Evolutionary conservation across 768 basidiomycete genomes (phyloP).

Genomic region (Mycena indigotica): DNA sequence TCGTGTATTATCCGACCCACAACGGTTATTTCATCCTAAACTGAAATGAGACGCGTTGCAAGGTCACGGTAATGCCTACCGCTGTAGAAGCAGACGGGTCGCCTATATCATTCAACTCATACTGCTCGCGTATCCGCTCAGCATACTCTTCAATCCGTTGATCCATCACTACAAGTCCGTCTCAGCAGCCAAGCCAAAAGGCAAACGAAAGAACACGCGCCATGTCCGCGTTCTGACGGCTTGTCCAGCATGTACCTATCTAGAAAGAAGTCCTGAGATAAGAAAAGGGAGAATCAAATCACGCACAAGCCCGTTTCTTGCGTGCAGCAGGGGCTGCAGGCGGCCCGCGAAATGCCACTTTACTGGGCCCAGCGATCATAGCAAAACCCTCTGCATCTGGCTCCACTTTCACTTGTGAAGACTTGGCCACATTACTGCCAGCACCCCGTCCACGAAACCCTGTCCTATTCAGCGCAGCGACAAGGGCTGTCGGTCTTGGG

Average conservation of each 20-base stretch:
- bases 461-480: slow-evolving; percentile 36
- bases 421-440: slow-evolving; percentile 15
- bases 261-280: slow-evolving; percentile 28
- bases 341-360: slow-evolving; percentile 43
- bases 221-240: slow-evolving; percentile 78
- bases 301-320: slow-evolving; percentile 62
- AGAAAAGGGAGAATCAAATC: neutral
- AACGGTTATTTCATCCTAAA: slow-evolving; percentile 63
- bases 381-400: slow-evolving; percentile 27
- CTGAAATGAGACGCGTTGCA: neutral
- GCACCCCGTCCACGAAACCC: slow-evolving; percentile 32
- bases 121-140: slow-evolving; percentile 69
- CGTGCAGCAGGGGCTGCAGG: slow-evolving; percentile 36
- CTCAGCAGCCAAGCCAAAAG: slow-evolving; percentile 4
- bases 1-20: slow-evolving; percentile 79
- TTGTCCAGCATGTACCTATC: slow-evolving; percentile 97
- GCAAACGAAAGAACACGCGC: slow-evolving; percentile 39
- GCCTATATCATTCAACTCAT: slow-evolving; percentile 71
- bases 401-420: slow-evolving; percentile 40
- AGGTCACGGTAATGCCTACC: slow-evolving; percentile 36
- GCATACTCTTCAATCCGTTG: slow-evolving; percentile 86
- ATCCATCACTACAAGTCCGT: slow-evolving; percentile 63
- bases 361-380: slow-evolving; percentile 30
- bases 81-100: slow-evolving; percentile 61
- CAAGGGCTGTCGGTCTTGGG: slow-evolving; percentile 33